These are phyloP conservation scores for Liquidambar formosana DNA, from an alignment of 164 flowering plant genomes.

Conservation along the genomic window DNA sequence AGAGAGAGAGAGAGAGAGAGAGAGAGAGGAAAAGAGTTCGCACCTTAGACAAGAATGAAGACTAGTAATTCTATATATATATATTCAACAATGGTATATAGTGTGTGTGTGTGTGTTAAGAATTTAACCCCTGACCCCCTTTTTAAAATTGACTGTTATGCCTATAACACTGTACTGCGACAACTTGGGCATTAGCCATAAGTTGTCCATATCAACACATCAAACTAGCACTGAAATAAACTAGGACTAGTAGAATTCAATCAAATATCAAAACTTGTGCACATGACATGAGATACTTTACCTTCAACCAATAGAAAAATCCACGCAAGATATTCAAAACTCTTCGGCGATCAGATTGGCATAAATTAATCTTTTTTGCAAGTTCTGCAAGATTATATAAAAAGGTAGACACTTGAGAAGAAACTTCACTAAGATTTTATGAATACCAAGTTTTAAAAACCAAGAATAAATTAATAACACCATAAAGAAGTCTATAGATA, in stretches of 20 bases:
- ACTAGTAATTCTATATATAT: no score
- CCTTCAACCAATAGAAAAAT: conserved; percentile 44
- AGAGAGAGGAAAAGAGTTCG: no score
- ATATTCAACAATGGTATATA: no score
- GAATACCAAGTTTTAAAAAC: not conserved
- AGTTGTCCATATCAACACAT: no score
- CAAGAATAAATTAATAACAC: not conserved
- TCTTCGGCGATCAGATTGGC: conserved; percentile 13
- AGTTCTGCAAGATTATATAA: conserved; percentile 28
- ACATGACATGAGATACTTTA: conserved; percentile 14
- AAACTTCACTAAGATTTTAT: not conserved
- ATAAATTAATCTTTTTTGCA: conserved; percentile 16
- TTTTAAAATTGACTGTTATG: not conserved
- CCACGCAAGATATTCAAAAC: conserved; percentile 50
- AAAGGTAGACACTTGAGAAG: not conserved
- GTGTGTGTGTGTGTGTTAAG: not conserved
- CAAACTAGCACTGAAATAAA: not conserved
- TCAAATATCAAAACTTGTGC: not conserved
- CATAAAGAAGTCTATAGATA: not conserved
- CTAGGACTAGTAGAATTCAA: not conserved
- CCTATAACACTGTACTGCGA: no score
- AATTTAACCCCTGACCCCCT: not conserved
- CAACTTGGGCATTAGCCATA: no score
- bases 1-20: no score
- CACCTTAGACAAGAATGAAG: no score